These are phyloP conservation scores for Phytophthora aleatoria DNA, from an alignment of 352 stramenopile species.

Conservation along the genomic window DNA sequence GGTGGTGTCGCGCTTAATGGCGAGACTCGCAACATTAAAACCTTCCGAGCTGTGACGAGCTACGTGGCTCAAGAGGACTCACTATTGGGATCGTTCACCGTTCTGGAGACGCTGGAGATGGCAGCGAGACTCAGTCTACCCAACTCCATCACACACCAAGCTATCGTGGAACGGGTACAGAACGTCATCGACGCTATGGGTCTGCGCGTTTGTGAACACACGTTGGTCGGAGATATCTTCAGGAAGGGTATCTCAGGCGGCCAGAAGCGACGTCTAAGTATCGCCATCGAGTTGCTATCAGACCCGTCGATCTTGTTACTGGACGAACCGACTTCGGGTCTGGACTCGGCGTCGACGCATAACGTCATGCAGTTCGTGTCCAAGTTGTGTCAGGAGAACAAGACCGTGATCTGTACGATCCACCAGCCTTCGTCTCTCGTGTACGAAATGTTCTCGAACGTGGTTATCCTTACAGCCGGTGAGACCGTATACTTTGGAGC, in stretches of 20 bases:
- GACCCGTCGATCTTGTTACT: conserved; percentile 95
- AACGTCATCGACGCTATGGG: conserved; percentile 71
- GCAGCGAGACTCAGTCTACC: conserved; percentile 59
- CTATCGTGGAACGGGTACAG: conserved; percentile 57
- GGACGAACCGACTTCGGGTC: conserved; percentile 92
- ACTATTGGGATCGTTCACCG: conserved; percentile 67
- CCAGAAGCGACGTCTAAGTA: conserved; percentile 92
- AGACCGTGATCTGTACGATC: conserved; percentile 88
- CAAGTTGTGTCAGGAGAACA: conserved; percentile 49
- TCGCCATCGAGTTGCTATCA: conserved; percentile 93
- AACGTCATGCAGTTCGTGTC: conserved; percentile 86
- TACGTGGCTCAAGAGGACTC: conserved; percentile 70
- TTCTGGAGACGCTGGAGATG: conserved; percentile 71
- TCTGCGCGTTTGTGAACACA: conserved; percentile 55
- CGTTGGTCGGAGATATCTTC: conserved; percentile 83
- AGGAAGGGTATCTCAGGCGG: conserved; percentile 84
- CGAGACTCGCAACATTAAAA: conserved; percentile 35
- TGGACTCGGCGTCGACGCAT: conserved; percentile 91
- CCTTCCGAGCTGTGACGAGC: conserved; percentile 49
- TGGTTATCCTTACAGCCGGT: conserved; percentile 66
- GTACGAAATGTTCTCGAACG: conserved; percentile 69
- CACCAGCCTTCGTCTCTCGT: conserved; percentile 77
- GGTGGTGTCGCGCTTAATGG: conserved; percentile 57
- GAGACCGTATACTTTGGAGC: conserved; percentile 91
- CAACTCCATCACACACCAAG: conserved; percentile 35